Conservation (phyloP, 441 rosid species). For the Populus trichocarpa region DNA sequence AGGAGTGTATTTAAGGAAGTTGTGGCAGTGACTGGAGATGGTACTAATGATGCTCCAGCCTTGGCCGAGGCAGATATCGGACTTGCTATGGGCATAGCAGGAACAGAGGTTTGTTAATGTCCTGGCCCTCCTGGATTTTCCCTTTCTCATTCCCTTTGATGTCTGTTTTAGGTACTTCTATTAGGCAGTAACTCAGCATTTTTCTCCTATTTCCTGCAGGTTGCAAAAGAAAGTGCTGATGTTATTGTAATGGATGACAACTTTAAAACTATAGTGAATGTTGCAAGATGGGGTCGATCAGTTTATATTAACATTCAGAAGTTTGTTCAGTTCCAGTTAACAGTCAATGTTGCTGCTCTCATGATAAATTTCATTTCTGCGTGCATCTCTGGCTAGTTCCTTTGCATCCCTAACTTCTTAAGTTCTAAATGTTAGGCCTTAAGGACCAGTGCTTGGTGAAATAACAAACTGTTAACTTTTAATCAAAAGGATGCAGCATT, state of each 20-base stretch:
- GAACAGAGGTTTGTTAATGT: slow-evolving; percentile 46
- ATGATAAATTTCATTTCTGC: slow-evolving; percentile 52
- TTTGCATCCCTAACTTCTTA: not conserved
- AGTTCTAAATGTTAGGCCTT: not conserved
- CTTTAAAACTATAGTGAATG: slow-evolving; percentile 43
- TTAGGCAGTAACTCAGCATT: slow-evolving; percentile 4
- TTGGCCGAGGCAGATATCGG: slow-evolving; percentile 55
- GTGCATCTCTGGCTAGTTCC: slow-evolving; percentile 46
- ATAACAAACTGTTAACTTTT: not conserved
- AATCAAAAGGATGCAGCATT: not conserved
- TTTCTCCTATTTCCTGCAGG: slow-evolving; percentile 30
- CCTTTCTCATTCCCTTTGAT: too few relatives aligned
- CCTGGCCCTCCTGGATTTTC: not conserved
- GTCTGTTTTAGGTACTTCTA: not conserved
- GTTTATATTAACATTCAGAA: slow-evolving; percentile 61
- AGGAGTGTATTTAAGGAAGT: slow-evolving; percentile 45
- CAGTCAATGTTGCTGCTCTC: slow-evolving; percentile 51
- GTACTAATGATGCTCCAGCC: slow-evolving; percentile 60
- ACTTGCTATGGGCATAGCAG: slow-evolving; percentile 59
- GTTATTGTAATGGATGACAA: slow-evolving; percentile 54
- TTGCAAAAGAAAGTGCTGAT: slow-evolving; percentile 56
- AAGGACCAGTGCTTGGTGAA: not conserved
- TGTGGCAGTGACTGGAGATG: slow-evolving; percentile 61
- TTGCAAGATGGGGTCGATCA: slow-evolving; percentile 51
- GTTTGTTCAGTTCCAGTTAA: slow-evolving; percentile 55